These are phyloP conservation scores for Emericellopsis atlantica DNA, from an alignment of 2,329 filamentous ascomycete genomes.

Conservation along the genomic window DNA sequence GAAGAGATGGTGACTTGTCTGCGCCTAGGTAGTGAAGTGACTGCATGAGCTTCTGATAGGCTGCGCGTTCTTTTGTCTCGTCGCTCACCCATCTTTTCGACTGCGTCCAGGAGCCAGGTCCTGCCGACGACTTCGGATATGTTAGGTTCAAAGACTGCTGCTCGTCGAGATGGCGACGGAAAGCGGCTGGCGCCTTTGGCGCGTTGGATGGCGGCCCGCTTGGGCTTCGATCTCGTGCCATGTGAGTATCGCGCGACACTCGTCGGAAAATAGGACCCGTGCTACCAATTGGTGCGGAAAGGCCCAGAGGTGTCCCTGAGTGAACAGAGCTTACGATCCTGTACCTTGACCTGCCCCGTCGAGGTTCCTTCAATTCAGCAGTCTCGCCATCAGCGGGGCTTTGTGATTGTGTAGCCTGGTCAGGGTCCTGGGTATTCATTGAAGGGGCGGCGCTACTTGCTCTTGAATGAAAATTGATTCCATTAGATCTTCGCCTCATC, in stretches of 20 bases:
- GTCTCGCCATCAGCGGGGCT: background rate
- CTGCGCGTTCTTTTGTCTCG: conserved; percentile 16
- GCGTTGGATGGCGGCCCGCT: conserved; percentile 7
- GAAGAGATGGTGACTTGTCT: conserved; percentile 22
- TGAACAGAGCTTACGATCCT: background rate
- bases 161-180: background rate
- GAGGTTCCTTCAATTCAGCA: background rate
- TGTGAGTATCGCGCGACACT: background rate
- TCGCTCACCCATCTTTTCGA: conserved; percentile 25
- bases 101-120: conserved; percentile 20
- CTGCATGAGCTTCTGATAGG: conserved; percentile 20
- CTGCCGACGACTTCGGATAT: conserved; percentile 1
- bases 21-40: conserved; percentile 21
- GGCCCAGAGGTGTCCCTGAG: background rate
- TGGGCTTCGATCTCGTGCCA: background rate
- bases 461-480: too few species aligned
- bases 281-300: background rate
- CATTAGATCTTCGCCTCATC: too few species aligned
- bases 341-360: background rate
- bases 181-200: conserved; percentile 6
- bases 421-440: background rate
- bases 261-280: background rate
- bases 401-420: background rate
- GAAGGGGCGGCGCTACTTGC: too few species aligned
- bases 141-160: background rate